Evolutionary conservation across 148 eudicot species (phyloP).

Genomic region (Silene conica): DNA sequence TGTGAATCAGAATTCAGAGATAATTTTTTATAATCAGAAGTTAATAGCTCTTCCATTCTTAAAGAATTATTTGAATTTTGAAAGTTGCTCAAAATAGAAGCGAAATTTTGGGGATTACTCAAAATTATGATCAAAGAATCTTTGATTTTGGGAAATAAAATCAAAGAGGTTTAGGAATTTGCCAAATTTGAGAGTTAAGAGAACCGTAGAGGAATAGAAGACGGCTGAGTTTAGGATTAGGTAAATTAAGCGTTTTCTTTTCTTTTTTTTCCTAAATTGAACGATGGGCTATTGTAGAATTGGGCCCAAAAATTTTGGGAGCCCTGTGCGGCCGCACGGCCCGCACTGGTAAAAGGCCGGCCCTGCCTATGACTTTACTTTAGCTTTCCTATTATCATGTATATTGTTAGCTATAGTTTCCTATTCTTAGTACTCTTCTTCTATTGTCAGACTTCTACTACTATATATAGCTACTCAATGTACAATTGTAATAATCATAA

Average conservation of each 20-base stretch:
- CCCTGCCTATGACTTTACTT: no score
- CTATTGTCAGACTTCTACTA: no score
- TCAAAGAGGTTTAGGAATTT: no score
- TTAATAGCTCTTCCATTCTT: neutral
- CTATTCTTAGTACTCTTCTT: no score
- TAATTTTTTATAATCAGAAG: neutral
- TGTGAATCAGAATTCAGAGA: neutral
- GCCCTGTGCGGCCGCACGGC: neutral
- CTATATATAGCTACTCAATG: no score
- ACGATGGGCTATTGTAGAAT: neutral
- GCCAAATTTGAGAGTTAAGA: neutral
- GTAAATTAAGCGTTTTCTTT: neutral
- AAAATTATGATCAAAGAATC: neutral
- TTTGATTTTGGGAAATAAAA: neutral
- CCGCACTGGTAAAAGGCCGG: neutral
- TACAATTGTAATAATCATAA: no score
- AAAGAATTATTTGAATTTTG: neutral
- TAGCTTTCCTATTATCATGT: no score
- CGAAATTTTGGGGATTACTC: neutral
- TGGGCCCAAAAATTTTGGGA: neutral
- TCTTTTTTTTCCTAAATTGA: neutral
- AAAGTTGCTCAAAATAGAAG: neutral
- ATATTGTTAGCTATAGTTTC: no score
- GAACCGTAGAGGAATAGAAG: neutral
- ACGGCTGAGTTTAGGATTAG: neutral